Evolutionary conservation across 2,329 filamentous ascomycete genomes (phyloP).

Genomic region (Cadophora sp.): DNA sequence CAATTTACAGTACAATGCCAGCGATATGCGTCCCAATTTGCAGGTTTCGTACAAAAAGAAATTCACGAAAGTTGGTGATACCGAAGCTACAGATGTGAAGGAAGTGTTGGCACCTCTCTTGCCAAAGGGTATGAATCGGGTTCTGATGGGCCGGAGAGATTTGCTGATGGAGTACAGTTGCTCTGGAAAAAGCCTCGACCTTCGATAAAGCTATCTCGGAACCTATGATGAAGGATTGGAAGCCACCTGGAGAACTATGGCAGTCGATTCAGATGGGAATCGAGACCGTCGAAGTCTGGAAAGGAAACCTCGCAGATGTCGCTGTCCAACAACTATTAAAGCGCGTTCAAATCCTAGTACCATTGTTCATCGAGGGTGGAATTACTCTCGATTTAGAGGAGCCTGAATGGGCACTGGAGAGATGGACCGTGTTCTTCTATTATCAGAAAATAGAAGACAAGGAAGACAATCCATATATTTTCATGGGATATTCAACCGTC

Average conservation of each 20-base stretch:
- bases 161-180: slow-evolving; percentile 54
- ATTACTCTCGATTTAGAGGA: slow-evolving; percentile 73
- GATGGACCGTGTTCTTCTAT: slow-evolving; percentile 93
- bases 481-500: slow-evolving; percentile 89
- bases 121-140: slow-evolving; percentile 61
- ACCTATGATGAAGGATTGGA: slow-evolving; percentile 55
- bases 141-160: background rate
- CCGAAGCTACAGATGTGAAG: slow-evolving; percentile 72
- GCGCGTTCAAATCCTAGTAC: slow-evolving; percentile 82
- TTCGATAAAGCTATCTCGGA: slow-evolving; percentile 65
- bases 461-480: slow-evolving; percentile 68
- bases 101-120: slow-evolving; percentile 63
- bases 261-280: slow-evolving; percentile 66
- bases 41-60: slow-evolving; percentile 75
- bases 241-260: slow-evolving; percentile 78
- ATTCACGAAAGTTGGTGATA: slow-evolving; percentile 71
- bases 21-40: slow-evolving; percentile 80
- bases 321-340: slow-evolving; percentile 74
- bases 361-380: slow-evolving; percentile 94
- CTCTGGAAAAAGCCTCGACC: slow-evolving; percentile 66
- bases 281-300: slow-evolving; percentile 84
- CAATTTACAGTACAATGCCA: slow-evolving; percentile 69
- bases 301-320: slow-evolving; percentile 73
- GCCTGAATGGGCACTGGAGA: slow-evolving; percentile 73
- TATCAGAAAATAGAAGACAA: slow-evolving; percentile 66